Conservation (phyloP, 108 stramenopile species). For the Skeletonema menzelii region DNA sequence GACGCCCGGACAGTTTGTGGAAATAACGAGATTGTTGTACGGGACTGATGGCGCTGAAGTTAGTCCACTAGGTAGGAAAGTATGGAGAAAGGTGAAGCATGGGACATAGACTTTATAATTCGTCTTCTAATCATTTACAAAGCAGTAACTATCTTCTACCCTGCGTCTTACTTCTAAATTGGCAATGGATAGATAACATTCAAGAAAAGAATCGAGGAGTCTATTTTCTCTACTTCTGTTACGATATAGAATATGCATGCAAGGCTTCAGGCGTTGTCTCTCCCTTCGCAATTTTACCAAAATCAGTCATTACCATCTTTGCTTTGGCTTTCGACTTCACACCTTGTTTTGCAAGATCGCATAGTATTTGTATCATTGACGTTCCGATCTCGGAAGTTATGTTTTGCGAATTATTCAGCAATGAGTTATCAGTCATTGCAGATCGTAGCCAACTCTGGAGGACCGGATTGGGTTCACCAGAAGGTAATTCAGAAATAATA, state of each 20-base stretch:
- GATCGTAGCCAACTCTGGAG: slow-evolving; percentile 17
- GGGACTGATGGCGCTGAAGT: slow-evolving; percentile 41
- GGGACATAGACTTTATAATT: slow-evolving; percentile 36
- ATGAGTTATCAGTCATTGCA: slow-evolving; percentile 16
- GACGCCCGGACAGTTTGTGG: slow-evolving; percentile 91
- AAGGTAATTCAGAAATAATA: slow-evolving; percentile 8
- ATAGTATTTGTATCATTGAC: slow-evolving; percentile 35
- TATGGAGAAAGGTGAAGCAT: slow-evolving; percentile 93
- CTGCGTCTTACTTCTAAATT: no score
- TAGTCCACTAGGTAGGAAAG: slow-evolving; percentile 64
- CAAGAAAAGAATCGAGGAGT: background rate
- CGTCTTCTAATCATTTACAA: background rate
- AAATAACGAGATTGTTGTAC: slow-evolving; percentile 83
- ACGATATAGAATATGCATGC: slow-evolving; percentile 35
- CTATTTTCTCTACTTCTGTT: background rate
- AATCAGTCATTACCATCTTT: slow-evolving; percentile 58
- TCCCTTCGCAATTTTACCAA: slow-evolving; percentile 54
- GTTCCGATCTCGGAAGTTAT: slow-evolving; percentile 15
- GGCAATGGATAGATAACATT: background rate
- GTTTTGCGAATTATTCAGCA: background rate
- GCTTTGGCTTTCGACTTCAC: slow-evolving; percentile 50
- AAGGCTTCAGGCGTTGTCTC: slow-evolving; percentile 49
- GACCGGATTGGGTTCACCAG: slow-evolving; percentile 18
- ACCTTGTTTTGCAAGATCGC: slow-evolving; percentile 45
- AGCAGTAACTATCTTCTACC: background rate